A percentile compares a stretch with the other conserved stretches of the same genome.
phyloP scores from a whole-genome alignment of 2,329 filamentous ascomycete species.

The Nannizziopsis barbatae region DNA sequence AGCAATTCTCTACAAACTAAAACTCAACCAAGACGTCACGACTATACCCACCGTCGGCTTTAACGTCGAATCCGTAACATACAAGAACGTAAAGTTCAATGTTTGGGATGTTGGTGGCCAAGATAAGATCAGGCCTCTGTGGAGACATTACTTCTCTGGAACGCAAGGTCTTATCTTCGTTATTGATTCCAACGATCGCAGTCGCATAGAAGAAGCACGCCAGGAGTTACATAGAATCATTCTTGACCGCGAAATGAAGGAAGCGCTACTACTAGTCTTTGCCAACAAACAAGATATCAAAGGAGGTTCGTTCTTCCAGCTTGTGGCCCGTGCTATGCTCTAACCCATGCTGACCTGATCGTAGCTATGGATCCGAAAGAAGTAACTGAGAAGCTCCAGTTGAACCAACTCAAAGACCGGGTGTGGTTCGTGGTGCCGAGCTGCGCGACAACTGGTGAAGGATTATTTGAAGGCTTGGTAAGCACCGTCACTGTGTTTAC shows the following conservation, averaged over 20 bases:
- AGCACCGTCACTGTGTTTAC: conserved; percentile 18
- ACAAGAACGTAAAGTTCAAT: conserved; percentile 99
- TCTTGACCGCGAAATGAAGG: conserved; percentile 95
- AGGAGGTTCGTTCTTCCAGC: conserved; percentile 44
- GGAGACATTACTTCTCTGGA: conserved; percentile 94
- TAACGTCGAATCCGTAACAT: conserved; percentile 97
- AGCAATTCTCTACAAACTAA: conserved; percentile 95
- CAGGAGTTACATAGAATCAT: conserved; percentile 94
- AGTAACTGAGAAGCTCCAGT: conserved; percentile 64
- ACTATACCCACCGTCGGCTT: conserved; percentile 98
- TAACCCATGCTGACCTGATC: neutral
- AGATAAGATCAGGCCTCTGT: conserved; percentile 95
- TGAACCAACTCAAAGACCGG: conserved; percentile 68
- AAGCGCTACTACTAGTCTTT: conserved; percentile 86
- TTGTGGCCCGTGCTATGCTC: neutral
- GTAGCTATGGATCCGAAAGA: conserved; percentile 68
- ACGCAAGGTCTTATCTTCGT: conserved; percentile 98
- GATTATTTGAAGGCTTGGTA: conserved; percentile 67
- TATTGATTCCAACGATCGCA: conserved; percentile 86
- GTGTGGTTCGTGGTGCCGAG: conserved; percentile 77
- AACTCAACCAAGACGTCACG: conserved; percentile 94
- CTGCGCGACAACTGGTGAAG: conserved; percentile 70
- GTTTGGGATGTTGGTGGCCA: conserved; percentile 98
- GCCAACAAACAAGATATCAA: conserved; percentile 97
- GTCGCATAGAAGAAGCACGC: conserved; percentile 82